Evolutionary conservation across 176 grass and related monocot species (phyloP).

Genomic region (Pontederia crassipes): DNA sequence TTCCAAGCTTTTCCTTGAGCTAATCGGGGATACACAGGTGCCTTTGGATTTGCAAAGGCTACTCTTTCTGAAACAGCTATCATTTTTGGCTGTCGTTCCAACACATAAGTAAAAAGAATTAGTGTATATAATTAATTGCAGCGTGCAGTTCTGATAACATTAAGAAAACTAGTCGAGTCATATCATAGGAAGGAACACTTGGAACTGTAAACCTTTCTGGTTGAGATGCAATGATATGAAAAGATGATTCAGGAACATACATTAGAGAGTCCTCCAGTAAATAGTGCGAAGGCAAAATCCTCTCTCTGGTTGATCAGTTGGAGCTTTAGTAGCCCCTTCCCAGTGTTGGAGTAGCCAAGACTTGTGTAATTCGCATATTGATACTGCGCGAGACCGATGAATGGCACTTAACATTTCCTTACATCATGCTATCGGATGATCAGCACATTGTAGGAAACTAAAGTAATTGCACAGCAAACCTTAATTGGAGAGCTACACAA

Average conservation of each 20-base stretch:
- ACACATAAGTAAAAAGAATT: too few relatives aligned
- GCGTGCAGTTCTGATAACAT: too few relatives aligned
- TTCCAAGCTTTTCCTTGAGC: conserved; percentile 92
- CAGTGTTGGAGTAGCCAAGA: conserved; percentile 28
- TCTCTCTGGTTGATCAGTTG: conserved; percentile 76
- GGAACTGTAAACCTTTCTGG: too few relatives aligned
- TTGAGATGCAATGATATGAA: too few relatives aligned
- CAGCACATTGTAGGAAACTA: conserved; percentile 3
- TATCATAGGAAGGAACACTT: too few relatives aligned
- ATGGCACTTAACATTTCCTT: background rate
- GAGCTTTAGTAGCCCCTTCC: conserved; percentile 46
- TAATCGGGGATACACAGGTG: conserved; percentile 72
- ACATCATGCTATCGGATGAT: too few relatives aligned
- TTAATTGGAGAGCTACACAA: conserved; percentile 90
- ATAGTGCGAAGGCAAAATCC: conserved; percentile 71
- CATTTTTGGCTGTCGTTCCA: conserved; percentile 52
- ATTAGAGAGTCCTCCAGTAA: conserved; percentile 64
- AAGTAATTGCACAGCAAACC: conserved; percentile 23
- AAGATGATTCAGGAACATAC: conserved; percentile 21
- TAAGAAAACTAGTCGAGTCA: too few relatives aligned
- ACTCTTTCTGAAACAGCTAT: conserved; percentile 49
- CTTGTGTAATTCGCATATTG: conserved; percentile 52
- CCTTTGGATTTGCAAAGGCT: conserved; percentile 72
- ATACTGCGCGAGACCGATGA: conserved; percentile 34
- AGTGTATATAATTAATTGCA: too few relatives aligned